Evolutionary conservation across 2,329 filamentous ascomycete species (phyloP), one percentile per base, ranked within the genome.

Genomic region (Dichotomopilus funicola): DNA sequence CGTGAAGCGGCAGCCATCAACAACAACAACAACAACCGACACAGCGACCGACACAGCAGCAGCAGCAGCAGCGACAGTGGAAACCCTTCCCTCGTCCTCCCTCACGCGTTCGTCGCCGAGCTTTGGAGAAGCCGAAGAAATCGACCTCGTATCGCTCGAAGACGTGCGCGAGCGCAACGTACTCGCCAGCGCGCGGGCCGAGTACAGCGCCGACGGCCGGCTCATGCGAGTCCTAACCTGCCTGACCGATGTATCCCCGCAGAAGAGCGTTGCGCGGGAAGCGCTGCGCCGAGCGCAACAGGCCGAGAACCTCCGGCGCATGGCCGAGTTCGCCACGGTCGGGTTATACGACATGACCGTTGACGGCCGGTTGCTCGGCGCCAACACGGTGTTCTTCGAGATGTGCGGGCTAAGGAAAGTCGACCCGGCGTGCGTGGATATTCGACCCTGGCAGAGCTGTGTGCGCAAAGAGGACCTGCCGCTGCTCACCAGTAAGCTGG

Each of bases 271-370:
- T 0, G 72, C 76, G 6, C 76, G 78, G 44, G 75, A 76, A 54
- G 78, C 77, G 0, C 68, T 76, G 33, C 70, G 73, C 13, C 71
- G 76, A 46, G 76, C 77, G 2, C 77, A 78, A 59, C 74, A 80
- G 55, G 75, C 76, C 6, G 75, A 78, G 59, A 79, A 80, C 57
- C 67, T 80, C 34, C 78, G 78, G 62, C 73, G 78, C 44, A 78
- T 80, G 69, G 76, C 78, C 6, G 76, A 80, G 62, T 73, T 76
- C 51, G 77, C 77, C 4, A 79, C 78, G 0, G 78, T 80, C 9
- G 78, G 78, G 51, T 76, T 80, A 74, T 80, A 78, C 60, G 77
- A 79, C 49, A 77, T 79, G 68, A 73, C 76, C 55, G 68, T 75
- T n/a, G 71, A 76, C 31, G 78, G 78, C 10, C 72, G 73, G 2